These are phyloP conservation scores for Rhodotorula sp. DNA, from an alignment of 1,284 basidiomycete species.

Conservation along the genomic window DNA sequence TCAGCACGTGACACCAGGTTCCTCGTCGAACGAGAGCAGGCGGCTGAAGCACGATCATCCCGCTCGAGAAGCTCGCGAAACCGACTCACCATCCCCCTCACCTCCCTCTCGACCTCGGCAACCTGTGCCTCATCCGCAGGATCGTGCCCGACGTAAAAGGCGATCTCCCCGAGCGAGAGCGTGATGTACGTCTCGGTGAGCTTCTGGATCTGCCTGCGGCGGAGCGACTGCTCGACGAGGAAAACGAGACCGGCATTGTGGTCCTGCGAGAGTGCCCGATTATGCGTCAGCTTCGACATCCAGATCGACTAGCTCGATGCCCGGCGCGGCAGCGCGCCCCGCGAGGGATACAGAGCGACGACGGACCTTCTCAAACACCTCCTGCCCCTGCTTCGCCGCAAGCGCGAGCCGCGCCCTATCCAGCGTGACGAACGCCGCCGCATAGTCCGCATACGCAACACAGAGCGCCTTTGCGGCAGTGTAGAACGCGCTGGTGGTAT, in stretches of 20 bases:
- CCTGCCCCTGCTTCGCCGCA: conserved; percentile 60
- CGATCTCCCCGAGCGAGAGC: conserved; percentile 69
- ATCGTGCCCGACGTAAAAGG: conserved; percentile 62
- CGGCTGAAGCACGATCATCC: neutral
- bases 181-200: conserved; percentile 76
- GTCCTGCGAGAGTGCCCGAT: conserved; percentile 57
- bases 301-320: too few species aligned
- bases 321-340: too few species aligned
- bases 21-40: too few species aligned
- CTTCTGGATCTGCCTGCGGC: conserved; percentile 71
- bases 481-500: conserved; percentile 61
- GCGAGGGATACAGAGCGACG: neutral
- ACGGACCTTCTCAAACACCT: conserved; percentile 59
- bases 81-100: conserved; percentile 69
- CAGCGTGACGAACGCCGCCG: conserved; percentile 64
- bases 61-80: neutral
- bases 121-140: conserved; percentile 50
- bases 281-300: neutral
- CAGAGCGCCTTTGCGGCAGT: conserved; percentile 61
- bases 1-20: neutral
- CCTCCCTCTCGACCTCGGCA: conserved; percentile 60
- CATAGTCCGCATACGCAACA: conserved; percentile 62
- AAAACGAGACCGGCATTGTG: conserved; percentile 68
- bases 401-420: conserved; percentile 53
- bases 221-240: conserved; percentile 66